phyloP scores from a whole-genome alignment of 140 eudicot species.

The Cichorium intybus region DNA sequence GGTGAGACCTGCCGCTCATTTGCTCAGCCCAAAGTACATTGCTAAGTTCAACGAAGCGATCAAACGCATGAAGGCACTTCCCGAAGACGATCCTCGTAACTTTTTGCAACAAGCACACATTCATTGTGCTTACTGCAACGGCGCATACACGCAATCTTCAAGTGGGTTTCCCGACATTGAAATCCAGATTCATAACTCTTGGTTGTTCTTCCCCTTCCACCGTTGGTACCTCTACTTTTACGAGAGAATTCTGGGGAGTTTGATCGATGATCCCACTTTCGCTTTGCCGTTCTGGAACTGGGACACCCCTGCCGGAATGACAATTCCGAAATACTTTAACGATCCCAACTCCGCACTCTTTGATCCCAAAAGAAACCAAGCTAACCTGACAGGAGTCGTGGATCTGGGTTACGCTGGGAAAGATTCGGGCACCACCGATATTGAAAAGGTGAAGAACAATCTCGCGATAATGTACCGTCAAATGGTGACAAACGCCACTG shows the following conservation, averaged over 20 bases:
- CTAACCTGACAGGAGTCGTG: conserved; percentile 29
- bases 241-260: conserved; percentile 61
- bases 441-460: conserved; percentile 31
- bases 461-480: conserved; percentile 48
- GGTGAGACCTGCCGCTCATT: conserved; percentile 61
- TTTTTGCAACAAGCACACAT: conserved; percentile 67
- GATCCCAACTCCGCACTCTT: conserved; percentile 34
- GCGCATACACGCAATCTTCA: conserved; percentile 43
- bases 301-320: conserved; percentile 62
- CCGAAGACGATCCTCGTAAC: conserved; percentile 52
- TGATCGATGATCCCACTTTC: conserved; percentile 70
- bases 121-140: conserved; percentile 74
- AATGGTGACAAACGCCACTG: conserved; percentile 43
- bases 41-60: conserved; percentile 47
- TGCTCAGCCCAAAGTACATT: conserved; percentile 36
- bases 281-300: conserved; percentile 85
- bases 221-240: conserved; percentile 75
- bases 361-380: conserved; percentile 40
- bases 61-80: conserved; percentile 55
- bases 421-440: conserved; percentile 1
- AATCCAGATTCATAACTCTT: conserved; percentile 52
- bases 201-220: conserved; percentile 81
- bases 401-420: conserved; percentile 42
- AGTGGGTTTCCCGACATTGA: conserved; percentile 43
- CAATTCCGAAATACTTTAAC: conserved; percentile 37